phyloP scores from a whole-genome alignment of 2,329 filamentous ascomycete genomes.

The Orbilia ellipsospora region DNA sequence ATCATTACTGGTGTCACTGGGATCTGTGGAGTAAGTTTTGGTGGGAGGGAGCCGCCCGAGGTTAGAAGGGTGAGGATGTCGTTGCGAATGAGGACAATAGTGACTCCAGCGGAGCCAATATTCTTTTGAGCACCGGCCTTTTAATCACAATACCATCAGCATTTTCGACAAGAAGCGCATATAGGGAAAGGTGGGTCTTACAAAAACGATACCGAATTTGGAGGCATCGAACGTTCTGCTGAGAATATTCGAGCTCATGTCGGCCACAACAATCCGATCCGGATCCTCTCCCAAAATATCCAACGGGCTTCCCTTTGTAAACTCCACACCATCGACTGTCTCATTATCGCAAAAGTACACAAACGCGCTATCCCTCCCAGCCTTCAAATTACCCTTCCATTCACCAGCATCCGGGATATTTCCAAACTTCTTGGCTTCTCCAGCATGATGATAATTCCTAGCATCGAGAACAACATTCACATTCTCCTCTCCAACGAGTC shows the following conservation, averaged over 20 bases:
- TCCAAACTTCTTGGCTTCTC: slow-evolving; percentile 80
- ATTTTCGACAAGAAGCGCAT: not conserved
- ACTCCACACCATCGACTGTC: slow-evolving; percentile 93
- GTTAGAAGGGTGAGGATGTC: slow-evolving; percentile 77
- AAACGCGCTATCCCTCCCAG: slow-evolving; percentile 70
- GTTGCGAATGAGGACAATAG: slow-evolving; percentile 86
- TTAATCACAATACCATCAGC: slow-evolving; percentile 23
- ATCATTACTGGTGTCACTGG: slow-evolving; percentile 82
- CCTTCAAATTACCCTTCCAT: slow-evolving; percentile 77
- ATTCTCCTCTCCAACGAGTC: slow-evolving; percentile 79
- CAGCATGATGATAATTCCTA: slow-evolving; percentile 60
- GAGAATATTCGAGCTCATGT: slow-evolving; percentile 96
- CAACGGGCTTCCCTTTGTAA: slow-evolving; percentile 75
- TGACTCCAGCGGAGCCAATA: slow-evolving; percentile 84
- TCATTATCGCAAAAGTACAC: slow-evolving; percentile 96
- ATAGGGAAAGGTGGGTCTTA: slow-evolving; percentile 62
- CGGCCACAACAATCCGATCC: slow-evolving; percentile 82
- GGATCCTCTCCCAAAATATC: slow-evolving; percentile 70
- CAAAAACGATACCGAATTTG: slow-evolving; percentile 88
- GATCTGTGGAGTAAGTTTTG: slow-evolving; percentile 74
- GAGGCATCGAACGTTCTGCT: slow-evolving; percentile 79
- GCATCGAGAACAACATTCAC: slow-evolving; percentile 83
- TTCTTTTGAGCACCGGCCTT: slow-evolving; percentile 89
- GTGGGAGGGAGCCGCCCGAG: slow-evolving; percentile 71
- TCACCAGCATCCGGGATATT: slow-evolving; percentile 79